Percentiles rank a stretch among this genome's conserved stretches.
Evolutionary conservation across 2,329 filamentous ascomycete species (phyloP).

Genomic region (Emmonsiellopsis sp.): DNA sequence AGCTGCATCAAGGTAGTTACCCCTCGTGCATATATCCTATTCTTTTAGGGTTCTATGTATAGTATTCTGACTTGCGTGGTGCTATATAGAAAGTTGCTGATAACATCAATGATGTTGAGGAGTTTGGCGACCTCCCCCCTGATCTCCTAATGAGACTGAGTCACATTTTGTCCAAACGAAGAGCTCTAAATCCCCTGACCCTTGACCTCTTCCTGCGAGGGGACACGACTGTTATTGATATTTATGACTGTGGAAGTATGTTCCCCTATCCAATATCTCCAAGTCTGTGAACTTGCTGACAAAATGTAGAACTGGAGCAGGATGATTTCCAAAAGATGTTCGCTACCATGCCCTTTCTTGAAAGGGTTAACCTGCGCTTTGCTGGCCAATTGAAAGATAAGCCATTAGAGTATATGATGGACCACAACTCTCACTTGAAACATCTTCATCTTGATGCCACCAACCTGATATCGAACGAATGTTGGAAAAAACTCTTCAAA

Average conservation of each 20-base stretch:
- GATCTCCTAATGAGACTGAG: slow-evolving; percentile 48
- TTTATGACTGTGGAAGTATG: slow-evolving; percentile 52
- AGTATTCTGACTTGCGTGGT: background rate
- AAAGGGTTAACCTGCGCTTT: slow-evolving; percentile 65
- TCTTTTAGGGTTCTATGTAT: background rate
- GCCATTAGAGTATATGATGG: slow-evolving; percentile 70
- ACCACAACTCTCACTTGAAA: slow-evolving; percentile 59
- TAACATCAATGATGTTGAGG: slow-evolving; percentile 54
- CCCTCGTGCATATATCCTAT: background rate
- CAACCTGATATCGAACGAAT: slow-evolving; percentile 68
- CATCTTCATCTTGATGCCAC: slow-evolving; percentile 71
- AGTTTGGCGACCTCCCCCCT: slow-evolving; percentile 54
- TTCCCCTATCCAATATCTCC: slow-evolving; percentile 6
- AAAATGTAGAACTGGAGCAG: slow-evolving; percentile 51
- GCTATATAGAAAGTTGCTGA: slow-evolving; percentile 46
- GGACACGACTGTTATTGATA: slow-evolving; percentile 46
- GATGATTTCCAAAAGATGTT: slow-evolving; percentile 77
- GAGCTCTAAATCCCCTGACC: slow-evolving; percentile 43
- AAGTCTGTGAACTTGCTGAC: slow-evolving; percentile 6
- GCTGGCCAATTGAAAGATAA: slow-evolving; percentile 86
- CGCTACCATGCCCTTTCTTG: slow-evolving; percentile 59
- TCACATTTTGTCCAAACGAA: slow-evolving; percentile 55
- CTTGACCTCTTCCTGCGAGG: slow-evolving; percentile 40
- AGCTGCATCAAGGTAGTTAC: slow-evolving; percentile 47
- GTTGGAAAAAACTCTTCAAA: slow-evolving; percentile 63